Evolutionary conservation across 371 early-diverging fungal species (phyloP), one percentile per base, ranked within the genome.

Genomic region (Apophysomyces variabilis): DNA sequence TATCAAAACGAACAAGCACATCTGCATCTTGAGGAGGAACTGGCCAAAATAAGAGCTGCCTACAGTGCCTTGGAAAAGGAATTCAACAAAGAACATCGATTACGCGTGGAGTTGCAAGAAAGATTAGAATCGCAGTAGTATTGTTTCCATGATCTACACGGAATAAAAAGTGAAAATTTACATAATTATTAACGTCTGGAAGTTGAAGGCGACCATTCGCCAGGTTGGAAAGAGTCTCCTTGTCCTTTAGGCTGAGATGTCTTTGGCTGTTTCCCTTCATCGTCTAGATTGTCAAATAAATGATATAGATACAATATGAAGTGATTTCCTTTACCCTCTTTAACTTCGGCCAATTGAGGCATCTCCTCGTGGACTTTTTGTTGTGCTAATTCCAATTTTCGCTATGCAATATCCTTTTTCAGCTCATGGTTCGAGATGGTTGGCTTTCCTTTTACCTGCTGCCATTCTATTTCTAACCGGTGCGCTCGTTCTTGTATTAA

Each of bases 401-500:
- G 36, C 18, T 39, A 43, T 57, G 14, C 6, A 16, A 46, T 9
- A n/a, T 7, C 26, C 3, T n/a, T 14, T 37, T 32, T n/a, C 37
- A 47, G 35, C 9, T 44, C 1, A 39, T 39, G 1, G 4, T 58
- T 68, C 44, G 38, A 13, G 12, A 13, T 21, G 32, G 35, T 35
- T 18, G 18, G 5, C 36, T 36, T 41, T 54, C 12, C 13, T 11
- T 45, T 5, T 59, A 75, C 76, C 66, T 70, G 43, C 37, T 68
- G 66, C 71, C 76, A 72, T 50, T 74, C 73, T 36, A 71, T 21
- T 4, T 74, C 72, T 35, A 74, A 62, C 36, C 65, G 54, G 54
- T 62, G 70, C 65, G 88, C 75, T 71, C 79, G 70, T 83, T 90
- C 70, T 72, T 90, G 66, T 77, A 94, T 72, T 18, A 73, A 43